Evolutionary conservation across 768 basidiomycete species (phyloP), one percentile per base, ranked within the genome.

Genomic region (Pulveroboletus sp.): DNA sequence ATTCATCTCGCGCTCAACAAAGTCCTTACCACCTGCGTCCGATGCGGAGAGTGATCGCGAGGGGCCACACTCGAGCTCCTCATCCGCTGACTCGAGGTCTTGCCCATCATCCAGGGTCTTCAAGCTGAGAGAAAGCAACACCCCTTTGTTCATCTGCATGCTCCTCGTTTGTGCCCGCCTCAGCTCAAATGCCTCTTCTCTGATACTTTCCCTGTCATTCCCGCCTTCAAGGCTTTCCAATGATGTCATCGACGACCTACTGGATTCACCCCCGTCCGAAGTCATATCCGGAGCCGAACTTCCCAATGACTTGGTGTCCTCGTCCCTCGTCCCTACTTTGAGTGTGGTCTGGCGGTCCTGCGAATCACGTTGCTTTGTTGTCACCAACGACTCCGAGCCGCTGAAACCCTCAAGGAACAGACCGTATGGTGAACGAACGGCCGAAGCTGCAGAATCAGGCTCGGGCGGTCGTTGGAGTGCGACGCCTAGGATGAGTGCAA

Each of bases 101-200:
- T 49, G 39, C 11, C 9, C 21, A 31, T 51, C 46, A 7, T 49
- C 50, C 30, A 50, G 30, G 18, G 21, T 41, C 42, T 53, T 61
- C 18, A 53, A 35, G 46, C 57, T 50, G 54, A 74, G 52, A 13
- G 70, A 64, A 30, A 79, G 56, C 26, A 80, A 56, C 40, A 76
- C 66, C 5, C 73, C 77, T 59, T 70, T 73, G 63, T 77, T 74
- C 52, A 78, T 66, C 57, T 77, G 75, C 59, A 80, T 65, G 52
- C 77, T 80, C 58, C 71, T 74, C 41, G 76, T 73, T 42, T 74
- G 77, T 3, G 69, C 78, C 11, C 75, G 70, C 54, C 69, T 70
- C 39, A 78, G 65, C 52, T 79, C 76, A 54, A 74, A 77, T 2
- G 62, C 63, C 45, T 65, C 69, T n/a, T 68, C 69, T 17, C 57